Evolutionary conservation across 345 rosid species (phyloP).

Genomic region (Gossypium thurberi): DNA sequence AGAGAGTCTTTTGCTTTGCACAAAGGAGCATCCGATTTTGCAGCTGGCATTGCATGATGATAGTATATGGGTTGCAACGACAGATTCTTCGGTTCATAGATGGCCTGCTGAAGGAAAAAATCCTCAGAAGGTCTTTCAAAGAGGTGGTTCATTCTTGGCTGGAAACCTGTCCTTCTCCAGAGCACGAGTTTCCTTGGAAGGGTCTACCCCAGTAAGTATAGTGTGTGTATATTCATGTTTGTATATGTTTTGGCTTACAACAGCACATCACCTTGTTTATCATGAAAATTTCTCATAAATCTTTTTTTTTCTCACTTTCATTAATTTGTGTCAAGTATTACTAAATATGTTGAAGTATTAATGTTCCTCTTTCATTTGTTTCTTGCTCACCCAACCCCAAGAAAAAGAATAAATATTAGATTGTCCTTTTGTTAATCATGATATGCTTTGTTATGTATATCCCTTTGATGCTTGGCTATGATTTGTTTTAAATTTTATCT

Average conservation of each 20-base stretch:
- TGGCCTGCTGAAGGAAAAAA: slow-evolving; percentile 92
- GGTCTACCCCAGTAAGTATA: slow-evolving; percentile 74
- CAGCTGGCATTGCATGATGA: slow-evolving; percentile 88
- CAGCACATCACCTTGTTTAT: background rate
- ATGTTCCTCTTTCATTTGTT: background rate
- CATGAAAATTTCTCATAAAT: background rate
- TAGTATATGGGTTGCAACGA: slow-evolving; percentile 87
- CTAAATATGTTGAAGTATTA: background rate
- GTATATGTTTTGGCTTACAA: background rate
- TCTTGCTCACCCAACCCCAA: background rate
- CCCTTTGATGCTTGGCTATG: slow-evolving; percentile 1
- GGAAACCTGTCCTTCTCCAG: slow-evolving; percentile 94
- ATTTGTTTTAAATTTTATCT: background rate
- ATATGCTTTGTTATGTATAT: background rate
- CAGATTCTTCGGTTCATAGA: slow-evolving; percentile 82
- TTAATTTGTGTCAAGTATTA: background rate
- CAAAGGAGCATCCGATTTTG: slow-evolving; percentile 78
- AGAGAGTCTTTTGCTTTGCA: slow-evolving; percentile 91
- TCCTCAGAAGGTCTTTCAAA: slow-evolving; percentile 81
- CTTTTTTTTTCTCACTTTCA: background rate
- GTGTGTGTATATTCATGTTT: background rate
- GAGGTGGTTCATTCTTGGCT: slow-evolving; percentile 93
- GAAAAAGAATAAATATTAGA: background rate
- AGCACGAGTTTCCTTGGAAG: slow-evolving; percentile 95
- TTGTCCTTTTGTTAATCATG: background rate